Evolutionary conservation across 2,329 filamentous ascomycete species (phyloP).

Genomic region (Rutstroemia sp.): DNA sequence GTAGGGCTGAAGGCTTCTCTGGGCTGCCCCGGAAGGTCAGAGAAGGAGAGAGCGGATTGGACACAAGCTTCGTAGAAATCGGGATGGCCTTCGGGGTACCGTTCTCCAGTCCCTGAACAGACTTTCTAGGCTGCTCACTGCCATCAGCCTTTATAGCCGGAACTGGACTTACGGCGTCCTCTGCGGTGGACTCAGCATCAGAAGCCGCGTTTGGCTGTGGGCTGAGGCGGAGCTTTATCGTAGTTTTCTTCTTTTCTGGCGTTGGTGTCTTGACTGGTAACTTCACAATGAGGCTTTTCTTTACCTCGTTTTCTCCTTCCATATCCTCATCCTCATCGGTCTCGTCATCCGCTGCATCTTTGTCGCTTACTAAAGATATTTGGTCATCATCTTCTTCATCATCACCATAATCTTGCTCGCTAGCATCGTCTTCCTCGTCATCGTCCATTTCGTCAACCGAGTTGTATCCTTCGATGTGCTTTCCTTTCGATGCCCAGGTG

Average conservation of each 20-base stretch:
- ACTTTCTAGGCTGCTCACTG: background rate
- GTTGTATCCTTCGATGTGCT: slow-evolving; percentile 46
- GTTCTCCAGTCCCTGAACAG: background rate
- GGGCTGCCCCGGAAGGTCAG: slow-evolving; percentile 56
- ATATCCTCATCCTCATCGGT: slow-evolving; percentile 33
- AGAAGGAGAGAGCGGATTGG: slow-evolving; percentile 14
- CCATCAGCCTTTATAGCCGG: background rate
- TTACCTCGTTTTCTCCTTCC: slow-evolving; percentile 45
- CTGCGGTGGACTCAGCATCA: slow-evolving; percentile 6
- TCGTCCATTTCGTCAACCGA: slow-evolving; percentile 51
- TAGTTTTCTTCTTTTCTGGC: slow-evolving; percentile 24
- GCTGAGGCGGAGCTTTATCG: slow-evolving; percentile 19
- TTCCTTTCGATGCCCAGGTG: slow-evolving; percentile 34
- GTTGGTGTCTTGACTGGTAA: slow-evolving; percentile 43
- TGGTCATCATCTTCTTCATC: slow-evolving; percentile 66
- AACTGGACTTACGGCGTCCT: background rate
- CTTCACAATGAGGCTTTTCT: slow-evolving; percentile 66
- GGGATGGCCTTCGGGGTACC: slow-evolving; percentile 9
- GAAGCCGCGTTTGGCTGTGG: slow-evolving; percentile 9
- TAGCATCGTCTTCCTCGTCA: slow-evolving; percentile 56
- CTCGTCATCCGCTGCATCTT: slow-evolving; percentile 49
- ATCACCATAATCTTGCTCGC: slow-evolving; percentile 66
- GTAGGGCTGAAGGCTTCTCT: slow-evolving; percentile 41
- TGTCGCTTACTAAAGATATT: slow-evolving; percentile 50
- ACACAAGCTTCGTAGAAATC: slow-evolving; percentile 11